Percentiles rank a stretch among this genome's conserved stretches.
These are phyloP conservation scores for Euphorbia lathyris DNA, from an alignment of 345 rosid species.

Conservation along the genomic window DNA sequence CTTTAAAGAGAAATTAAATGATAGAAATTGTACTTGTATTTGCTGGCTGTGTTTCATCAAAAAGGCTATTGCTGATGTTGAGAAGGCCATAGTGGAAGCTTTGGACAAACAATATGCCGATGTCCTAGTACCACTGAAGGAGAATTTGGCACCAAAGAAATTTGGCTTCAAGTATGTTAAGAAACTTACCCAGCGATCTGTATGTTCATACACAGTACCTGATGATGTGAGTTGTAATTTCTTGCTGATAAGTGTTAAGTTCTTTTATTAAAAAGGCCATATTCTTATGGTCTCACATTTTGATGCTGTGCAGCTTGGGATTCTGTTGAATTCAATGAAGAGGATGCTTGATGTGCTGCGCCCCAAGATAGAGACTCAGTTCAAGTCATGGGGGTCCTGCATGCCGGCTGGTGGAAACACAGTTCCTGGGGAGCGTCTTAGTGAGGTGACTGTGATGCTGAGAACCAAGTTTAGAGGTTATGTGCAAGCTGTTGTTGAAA, in stretches of 20 bases:
- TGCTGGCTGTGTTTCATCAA: background rate
- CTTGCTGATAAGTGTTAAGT: slow-evolving; percentile 4
- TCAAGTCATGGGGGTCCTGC: slow-evolving; percentile 94
- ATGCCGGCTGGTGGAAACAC: slow-evolving; percentile 77
- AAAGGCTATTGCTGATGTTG: slow-evolving; percentile 94
- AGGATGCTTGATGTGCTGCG: slow-evolving; percentile 87
- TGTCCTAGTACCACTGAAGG: slow-evolving; percentile 85
- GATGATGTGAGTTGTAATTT: slow-evolving; percentile 61
- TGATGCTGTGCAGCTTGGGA: slow-evolving; percentile 59
- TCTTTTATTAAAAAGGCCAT: background rate
- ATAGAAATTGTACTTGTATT: background rate
- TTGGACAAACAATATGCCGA: slow-evolving; percentile 95
- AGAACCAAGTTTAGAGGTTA: slow-evolving; percentile 86
- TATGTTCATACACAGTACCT: slow-evolving; percentile 63
- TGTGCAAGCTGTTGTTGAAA: slow-evolving; percentile 89
- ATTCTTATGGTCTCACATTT: slow-evolving; percentile 18
- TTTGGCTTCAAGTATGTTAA: slow-evolving; percentile 91
- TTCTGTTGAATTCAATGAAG: slow-evolving; percentile 87
- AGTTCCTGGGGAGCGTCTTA: slow-evolving; percentile 85
- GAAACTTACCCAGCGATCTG: slow-evolving; percentile 82
- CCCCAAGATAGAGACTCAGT: slow-evolving; percentile 73
- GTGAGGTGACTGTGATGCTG: slow-evolving; percentile 93
- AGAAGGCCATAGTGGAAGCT: slow-evolving; percentile 88
- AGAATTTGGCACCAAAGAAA: slow-evolving; percentile 80
- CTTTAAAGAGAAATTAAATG: background rate